A percentile compares a stretch with the other conserved stretches of the same genome.
Conservation (phyloP, 495 filamentous ascomycete species). For the Neurospora sp. region DNA sequence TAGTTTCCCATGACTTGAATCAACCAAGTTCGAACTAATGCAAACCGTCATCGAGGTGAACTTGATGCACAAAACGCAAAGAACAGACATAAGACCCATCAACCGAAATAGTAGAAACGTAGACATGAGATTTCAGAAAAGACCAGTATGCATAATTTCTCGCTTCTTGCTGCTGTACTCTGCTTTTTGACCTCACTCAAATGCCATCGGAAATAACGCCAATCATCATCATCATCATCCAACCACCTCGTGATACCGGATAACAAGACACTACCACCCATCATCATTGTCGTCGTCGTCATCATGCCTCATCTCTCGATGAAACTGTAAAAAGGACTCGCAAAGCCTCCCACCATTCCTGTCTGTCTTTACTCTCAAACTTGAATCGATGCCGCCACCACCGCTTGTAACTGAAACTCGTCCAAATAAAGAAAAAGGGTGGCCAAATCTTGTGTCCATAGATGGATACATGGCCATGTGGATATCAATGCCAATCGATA, state of each 20-base stretch:
- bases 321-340: not conserved
- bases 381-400: not conserved
- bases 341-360: not conserved
- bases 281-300: not conserved
- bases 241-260: not conserved
- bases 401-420: not conserved
- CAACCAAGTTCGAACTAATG: not conserved
- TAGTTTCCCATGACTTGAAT: not conserved
- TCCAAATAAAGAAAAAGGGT: not conserved
- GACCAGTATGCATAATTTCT: not conserved
- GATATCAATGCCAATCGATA: not conserved
- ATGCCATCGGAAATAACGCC: not conserved
- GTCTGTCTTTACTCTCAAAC: not conserved
- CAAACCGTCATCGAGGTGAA: not conserved
- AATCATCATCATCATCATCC: not conserved
- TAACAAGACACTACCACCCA: not conserved
- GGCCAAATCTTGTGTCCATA: not conserved
- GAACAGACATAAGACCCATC: not conserved
- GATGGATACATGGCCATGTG: not conserved
- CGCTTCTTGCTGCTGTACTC: not conserved
- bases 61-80: not conserved
- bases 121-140: not conserved
- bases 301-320: not conserved
- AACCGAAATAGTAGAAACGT: not conserved
- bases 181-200: not conserved